These are phyloP conservation scores for Lentinula edodes DNA, from an alignment of 768 basidiomycete genomes.

Conservation along the genomic window DNA sequence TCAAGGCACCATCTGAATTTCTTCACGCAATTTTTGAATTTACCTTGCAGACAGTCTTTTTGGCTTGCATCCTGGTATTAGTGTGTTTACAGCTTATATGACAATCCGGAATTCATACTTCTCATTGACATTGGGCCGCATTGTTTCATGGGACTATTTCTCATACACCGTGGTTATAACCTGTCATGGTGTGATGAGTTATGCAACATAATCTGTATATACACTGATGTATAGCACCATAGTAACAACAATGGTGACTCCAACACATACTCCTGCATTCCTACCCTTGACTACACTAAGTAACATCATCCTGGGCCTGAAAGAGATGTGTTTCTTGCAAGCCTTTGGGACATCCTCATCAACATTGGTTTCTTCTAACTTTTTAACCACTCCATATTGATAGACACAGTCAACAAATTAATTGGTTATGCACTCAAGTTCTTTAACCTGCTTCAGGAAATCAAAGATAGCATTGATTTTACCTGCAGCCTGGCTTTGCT, in stretches of 20 bases:
- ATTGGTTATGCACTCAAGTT: constrained; percentile 38
- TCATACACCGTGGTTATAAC: neutral
- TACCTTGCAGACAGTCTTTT: neutral
- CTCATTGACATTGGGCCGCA: neutral
- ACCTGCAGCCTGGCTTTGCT: constrained; percentile 46
- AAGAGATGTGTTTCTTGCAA: constrained; percentile 33
- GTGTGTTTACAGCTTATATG: neutral
- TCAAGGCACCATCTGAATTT: neutral
- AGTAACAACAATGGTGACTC: neutral
- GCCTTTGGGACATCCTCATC: constrained; percentile 45
- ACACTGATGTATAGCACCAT: neutral
- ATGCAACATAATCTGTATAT: neutral
- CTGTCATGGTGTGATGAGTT: too few species aligned
- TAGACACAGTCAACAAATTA: constrained; percentile 30
- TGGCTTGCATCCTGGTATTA: neutral
- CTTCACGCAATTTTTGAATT: neutral
- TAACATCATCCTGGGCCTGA: constrained; percentile 11
- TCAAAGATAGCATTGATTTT: constrained; percentile 42
- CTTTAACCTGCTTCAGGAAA: constrained; percentile 40
- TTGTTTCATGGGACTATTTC: neutral
- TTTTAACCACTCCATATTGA: constrained; percentile 36
- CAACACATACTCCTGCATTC: constrained; percentile 4
- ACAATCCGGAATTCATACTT: neutral
- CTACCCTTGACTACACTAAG: constrained; percentile 6
- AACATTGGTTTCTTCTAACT: constrained; percentile 54